A percentile compares a stretch with the other conserved stretches of the same genome.
phyloP scores from a whole-genome alignment of 306 rosid genomes.

The Lathyrus oleraceus region DNA sequence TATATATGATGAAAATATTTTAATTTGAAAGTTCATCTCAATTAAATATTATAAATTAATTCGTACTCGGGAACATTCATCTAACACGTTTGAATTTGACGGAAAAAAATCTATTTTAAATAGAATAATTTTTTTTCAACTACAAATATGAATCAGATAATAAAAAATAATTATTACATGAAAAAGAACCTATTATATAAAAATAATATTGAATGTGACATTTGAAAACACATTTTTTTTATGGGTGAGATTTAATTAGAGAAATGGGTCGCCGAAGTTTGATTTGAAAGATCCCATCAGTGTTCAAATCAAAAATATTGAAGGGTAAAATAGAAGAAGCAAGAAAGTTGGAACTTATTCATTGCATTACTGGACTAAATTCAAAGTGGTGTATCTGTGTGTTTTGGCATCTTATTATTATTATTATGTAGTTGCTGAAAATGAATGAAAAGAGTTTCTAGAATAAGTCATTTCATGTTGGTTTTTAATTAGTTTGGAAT shows the following conservation, averaged over 20 bases:
- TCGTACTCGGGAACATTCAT: no score
- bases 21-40: no score
- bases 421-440: slow-evolving; percentile 1
- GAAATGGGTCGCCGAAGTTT: not conserved
- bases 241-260: not conserved
- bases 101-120: no score
- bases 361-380: slow-evolving; percentile 27
- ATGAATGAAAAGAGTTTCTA: slow-evolving; percentile 33
- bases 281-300: not conserved
- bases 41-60: no score
- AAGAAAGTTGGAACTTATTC: slow-evolving; percentile 36
- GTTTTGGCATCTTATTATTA: slow-evolving; percentile 34
- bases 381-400: slow-evolving; percentile 25
- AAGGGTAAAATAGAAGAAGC: slow-evolving; percentile 1
- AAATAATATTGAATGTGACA: no score
- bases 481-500: slow-evolving; percentile 37
- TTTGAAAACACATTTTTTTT: no score
- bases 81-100: no score
- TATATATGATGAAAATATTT: no score
- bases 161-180: no score
- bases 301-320: slow-evolving; percentile 1
- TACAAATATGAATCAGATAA: no score
- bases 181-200: no score
- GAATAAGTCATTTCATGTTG: slow-evolving; percentile 31
- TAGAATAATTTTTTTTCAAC: no score